Evolutionary conservation across 1,284 basidiomycete genomes (phyloP).

Genomic region (Leccinum huronense): DNA sequence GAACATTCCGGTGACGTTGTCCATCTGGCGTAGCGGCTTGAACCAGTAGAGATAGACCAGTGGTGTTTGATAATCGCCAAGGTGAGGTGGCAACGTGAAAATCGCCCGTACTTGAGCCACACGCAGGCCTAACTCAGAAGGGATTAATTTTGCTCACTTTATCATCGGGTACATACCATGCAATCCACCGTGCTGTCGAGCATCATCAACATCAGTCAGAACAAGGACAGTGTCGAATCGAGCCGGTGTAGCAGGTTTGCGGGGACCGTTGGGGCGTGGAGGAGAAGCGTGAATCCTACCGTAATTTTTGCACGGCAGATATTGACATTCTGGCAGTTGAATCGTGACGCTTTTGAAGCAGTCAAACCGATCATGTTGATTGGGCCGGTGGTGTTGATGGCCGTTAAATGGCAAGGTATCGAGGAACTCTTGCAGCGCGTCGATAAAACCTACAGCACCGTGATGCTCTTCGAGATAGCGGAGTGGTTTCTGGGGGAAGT

Average conservation of each 20-base stretch:
- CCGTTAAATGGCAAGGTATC: not conserved
- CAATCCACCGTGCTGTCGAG: not conserved
- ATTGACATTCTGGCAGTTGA: not conserved
- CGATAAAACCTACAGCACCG: conserved; percentile 1
- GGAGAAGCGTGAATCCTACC: not conserved
- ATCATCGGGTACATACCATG: conserved; percentile 2
- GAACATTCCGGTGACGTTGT: conserved; percentile 8
- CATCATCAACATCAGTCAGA: not conserved
- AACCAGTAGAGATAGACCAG: conserved; percentile 18
- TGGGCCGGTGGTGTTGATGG: not conserved
- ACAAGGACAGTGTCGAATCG: conserved; percentile 3
- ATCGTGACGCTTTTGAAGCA: not conserved
- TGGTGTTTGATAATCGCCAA: not conserved
- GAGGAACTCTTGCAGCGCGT: not conserved
- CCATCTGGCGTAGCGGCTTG: conserved; percentile 1
- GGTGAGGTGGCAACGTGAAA: conserved; percentile 15
- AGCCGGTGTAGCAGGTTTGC: not conserved
- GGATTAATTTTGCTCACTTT: not conserved
- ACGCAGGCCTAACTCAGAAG: conserved; percentile 1
- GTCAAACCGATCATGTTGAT: conserved; percentile 2
- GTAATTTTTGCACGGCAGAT: not conserved
- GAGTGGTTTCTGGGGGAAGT: not conserved
- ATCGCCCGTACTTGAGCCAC: conserved; percentile 12
- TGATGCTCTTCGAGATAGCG: conserved; percentile 1
- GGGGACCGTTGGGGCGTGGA: not conserved